These are phyloP conservation scores for Aurifilum marmelostoma DNA, from an alignment of 2,329 filamentous ascomycete species.

Conservation along the genomic window DNA sequence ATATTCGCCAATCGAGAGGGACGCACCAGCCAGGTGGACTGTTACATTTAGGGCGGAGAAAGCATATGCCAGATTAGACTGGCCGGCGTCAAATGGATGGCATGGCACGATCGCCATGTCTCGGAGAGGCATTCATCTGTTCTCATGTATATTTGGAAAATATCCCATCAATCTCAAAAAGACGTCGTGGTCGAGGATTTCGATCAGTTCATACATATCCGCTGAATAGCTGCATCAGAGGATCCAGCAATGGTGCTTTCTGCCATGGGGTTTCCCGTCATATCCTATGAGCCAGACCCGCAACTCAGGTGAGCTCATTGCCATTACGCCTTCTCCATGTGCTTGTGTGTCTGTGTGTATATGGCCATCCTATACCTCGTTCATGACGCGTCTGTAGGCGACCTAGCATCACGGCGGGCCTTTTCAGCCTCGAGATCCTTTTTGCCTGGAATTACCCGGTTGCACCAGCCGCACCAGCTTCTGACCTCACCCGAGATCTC, in stretches of 20 bases:
- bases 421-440: conserved; percentile 44
- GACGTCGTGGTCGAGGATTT: background rate
- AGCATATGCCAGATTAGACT: conserved; percentile 10
- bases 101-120: background rate
- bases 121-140: conserved; percentile 12
- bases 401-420: conserved; percentile 3
- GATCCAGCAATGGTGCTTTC: background rate
- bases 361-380: background rate
- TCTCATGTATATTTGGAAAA: conserved; percentile 20
- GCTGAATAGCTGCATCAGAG: background rate
- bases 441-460: conserved; percentile 68
- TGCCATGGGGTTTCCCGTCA: background rate
- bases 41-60: conserved; percentile 1
- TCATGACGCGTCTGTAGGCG: background rate
- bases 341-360: background rate
- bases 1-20: background rate
- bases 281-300: conserved; percentile 3
- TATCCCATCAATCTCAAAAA: conserved; percentile 12
- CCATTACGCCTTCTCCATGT: background rate
- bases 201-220: background rate
- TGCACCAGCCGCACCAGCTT: conserved; percentile 94
- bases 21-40: conserved; percentile 10
- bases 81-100: conserved; percentile 2
- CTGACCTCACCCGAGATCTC: conserved; percentile 71
- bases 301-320: background rate